Percentiles rank a stretch among this genome's conserved stretches.
Conservation (phyloP, 2,329 filamentous ascomycete genomes). For the Tricladium varicosporioides region DNA sequence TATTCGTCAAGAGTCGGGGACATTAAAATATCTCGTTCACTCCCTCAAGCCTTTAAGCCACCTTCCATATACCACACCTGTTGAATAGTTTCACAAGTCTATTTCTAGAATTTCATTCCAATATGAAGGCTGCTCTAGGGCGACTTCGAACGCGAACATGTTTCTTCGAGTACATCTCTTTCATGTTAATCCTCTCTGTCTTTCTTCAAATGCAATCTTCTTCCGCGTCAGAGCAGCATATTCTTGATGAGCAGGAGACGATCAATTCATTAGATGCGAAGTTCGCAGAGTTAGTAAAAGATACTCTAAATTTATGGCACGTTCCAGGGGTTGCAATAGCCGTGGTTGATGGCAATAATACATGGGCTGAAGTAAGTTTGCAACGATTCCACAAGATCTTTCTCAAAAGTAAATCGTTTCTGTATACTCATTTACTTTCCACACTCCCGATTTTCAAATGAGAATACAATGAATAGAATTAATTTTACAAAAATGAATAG, state of each 20-base stretch:
- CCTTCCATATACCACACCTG: background rate
- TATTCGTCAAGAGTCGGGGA: no score
- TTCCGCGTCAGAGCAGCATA: slow-evolving; percentile 8
- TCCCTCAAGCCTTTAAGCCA: no score
- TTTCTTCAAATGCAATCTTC: background rate
- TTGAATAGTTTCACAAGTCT: background rate
- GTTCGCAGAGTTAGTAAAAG: slow-evolving; percentile 27
- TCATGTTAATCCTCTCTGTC: background rate
- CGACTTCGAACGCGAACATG: no score
- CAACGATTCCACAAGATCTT: slow-evolving; percentile 4
- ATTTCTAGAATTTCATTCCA: no score
- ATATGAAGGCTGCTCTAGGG: no score
- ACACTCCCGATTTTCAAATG: no score
- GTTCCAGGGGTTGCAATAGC: slow-evolving; percentile 49
- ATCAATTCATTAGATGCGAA: slow-evolving; percentile 18
- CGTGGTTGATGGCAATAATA: slow-evolving; percentile 44
- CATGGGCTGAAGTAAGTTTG: slow-evolving; percentile 39
- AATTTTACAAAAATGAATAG: slow-evolving; percentile 24
- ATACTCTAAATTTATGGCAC: slow-evolving; percentile 40
- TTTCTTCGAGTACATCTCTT: background rate
- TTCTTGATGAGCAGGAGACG: slow-evolving; percentile 4
- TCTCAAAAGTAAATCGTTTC: background rate
- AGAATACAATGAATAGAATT: no score
- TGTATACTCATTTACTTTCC: no score
- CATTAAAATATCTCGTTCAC: no score